Base-by-base conservation (phyloP, 768 basidiomycete species). In the Polyporus arcularius region DNA sequence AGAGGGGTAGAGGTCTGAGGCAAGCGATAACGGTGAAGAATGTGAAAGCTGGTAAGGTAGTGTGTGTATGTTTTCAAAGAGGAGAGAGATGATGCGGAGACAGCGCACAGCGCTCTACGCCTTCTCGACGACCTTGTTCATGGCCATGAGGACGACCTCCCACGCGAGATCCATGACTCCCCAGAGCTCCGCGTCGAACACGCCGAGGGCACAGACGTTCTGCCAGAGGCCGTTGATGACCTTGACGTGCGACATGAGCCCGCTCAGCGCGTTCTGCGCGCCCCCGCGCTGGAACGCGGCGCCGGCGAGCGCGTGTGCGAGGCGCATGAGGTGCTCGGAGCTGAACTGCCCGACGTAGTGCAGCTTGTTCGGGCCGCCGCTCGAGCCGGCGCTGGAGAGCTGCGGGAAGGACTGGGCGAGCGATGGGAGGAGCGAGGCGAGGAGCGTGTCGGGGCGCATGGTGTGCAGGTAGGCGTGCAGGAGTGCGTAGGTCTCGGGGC, bases 381-480 rank as follows among this genome's bases (percentile, higher is more conserved):
- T 62, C 35, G 38, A 49, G 53, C 40, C 40, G 26, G 30, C 67
- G 38, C 43, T 67, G 55, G 54, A 50, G 43, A 47, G 38, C 45
- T 32, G 55, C 49, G 63, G 72, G 62, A 60, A 71, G 53, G 43
- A 48, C 51, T 16, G 53, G 35, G 65, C 67, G 61, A 68, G 72
- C 16, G 67, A 58, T 31, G 80, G 73, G 61, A 80, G 66, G 43
- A 90, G 78, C 3, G 79, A 69, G 10, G 74, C 72, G 60, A 90
- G 76, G 26, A 94, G 78, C 41, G 69, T 66, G n/a, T 78, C 71
- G 0, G 78, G 61, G 54, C 82, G 76, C 60, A 85, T 86, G 11
- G 82, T 85, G 74, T 93, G 92, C 55, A 93, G 78, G 76, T 83
- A 93, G 12, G 78, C 71, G 54, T 82, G 78, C 31, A 94, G 76